A percentile compares a stretch with the other conserved stretches of the same genome.
phyloP scores from a whole-genome alignment of 805 yeast genomes.

The Yamadazyma tumulicola region DNA sequence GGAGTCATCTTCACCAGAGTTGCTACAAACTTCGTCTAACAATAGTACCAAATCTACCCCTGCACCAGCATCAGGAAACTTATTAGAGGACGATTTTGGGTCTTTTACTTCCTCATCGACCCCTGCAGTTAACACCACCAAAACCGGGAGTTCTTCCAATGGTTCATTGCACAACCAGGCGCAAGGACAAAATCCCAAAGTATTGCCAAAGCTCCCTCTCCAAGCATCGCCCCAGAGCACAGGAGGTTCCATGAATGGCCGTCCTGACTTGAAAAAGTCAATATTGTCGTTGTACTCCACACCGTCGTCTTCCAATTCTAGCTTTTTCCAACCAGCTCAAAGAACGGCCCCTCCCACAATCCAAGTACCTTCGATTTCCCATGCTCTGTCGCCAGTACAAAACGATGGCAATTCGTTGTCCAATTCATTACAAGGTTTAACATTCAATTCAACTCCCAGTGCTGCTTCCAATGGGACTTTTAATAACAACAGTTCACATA shows the following conservation, averaged over 20 bases:
- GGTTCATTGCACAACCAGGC: conserved; percentile 11
- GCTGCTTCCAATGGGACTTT: conserved; percentile 1
- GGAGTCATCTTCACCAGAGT: conserved; percentile 1
- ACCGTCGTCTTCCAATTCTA: conserved; percentile 47
- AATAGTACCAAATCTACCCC: conserved; percentile 6
- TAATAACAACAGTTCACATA: conserved; percentile 7
- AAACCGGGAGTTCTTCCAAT: conserved; percentile 19
- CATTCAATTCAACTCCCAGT: conserved; percentile 10
- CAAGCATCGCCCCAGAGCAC: conserved; percentile 28
- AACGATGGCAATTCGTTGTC: conserved; percentile 14
- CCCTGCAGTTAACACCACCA: conserved; percentile 1
- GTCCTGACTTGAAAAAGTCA: conserved; percentile 90
- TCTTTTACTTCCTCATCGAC: conserved; percentile 27
- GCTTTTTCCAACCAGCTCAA: conserved; percentile 21
- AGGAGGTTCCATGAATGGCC: conserved; percentile 32
- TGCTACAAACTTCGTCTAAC: conserved; percentile 1
- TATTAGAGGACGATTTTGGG: conserved; percentile 42
- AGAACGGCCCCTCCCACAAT: conserved; percentile 1
- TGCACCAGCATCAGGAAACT: conserved; percentile 9
- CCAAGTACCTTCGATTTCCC: background rate
- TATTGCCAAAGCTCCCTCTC: conserved; percentile 13
- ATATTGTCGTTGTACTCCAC: conserved; percentile 82
- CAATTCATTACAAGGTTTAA: conserved; percentile 23
- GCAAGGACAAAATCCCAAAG: conserved; percentile 3
- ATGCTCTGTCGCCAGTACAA: conserved; percentile 1